Evolutionary conservation across 192 early-diverging fungal genomes (phyloP).

Genomic region (Dimargaris cristalligena): DNA sequence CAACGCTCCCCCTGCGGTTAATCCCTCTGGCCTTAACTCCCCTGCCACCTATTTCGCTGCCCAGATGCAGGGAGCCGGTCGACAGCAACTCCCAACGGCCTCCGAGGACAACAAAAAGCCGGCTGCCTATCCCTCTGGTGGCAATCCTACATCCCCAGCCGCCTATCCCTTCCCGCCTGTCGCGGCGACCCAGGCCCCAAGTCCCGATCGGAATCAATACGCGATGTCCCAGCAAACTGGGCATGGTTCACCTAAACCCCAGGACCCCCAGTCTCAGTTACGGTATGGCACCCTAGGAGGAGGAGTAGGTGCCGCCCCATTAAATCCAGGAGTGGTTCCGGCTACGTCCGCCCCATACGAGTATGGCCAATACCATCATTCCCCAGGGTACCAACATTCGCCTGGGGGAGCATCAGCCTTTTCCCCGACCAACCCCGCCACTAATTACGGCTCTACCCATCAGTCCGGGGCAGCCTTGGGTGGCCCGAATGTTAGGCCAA

Average conservation of each 20-base stretch:
- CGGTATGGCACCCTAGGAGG: not conserved
- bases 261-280: not conserved
- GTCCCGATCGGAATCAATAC: too few species aligned
- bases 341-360: not conserved
- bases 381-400: too few species aligned
- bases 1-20: not conserved
- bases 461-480: too few species aligned
- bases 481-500: too few species aligned
- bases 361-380: too few species aligned
- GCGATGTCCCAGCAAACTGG: too few species aligned
- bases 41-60: not conserved
- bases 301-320: not conserved
- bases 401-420: too few species aligned
- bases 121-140: not conserved
- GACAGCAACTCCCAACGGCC: not conserved
- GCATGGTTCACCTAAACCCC: too few species aligned
- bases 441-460: too few species aligned
- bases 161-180: conserved; percentile 1
- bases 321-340: not conserved
- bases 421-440: too few species aligned
- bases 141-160: not conserved
- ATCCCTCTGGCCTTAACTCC: not conserved
- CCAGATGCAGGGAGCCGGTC: not conserved
- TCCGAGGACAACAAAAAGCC: not conserved
- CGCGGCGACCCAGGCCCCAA: not conserved